Conservation (phyloP, 164 flowering plant species). For the Annona cherimola region DNA sequence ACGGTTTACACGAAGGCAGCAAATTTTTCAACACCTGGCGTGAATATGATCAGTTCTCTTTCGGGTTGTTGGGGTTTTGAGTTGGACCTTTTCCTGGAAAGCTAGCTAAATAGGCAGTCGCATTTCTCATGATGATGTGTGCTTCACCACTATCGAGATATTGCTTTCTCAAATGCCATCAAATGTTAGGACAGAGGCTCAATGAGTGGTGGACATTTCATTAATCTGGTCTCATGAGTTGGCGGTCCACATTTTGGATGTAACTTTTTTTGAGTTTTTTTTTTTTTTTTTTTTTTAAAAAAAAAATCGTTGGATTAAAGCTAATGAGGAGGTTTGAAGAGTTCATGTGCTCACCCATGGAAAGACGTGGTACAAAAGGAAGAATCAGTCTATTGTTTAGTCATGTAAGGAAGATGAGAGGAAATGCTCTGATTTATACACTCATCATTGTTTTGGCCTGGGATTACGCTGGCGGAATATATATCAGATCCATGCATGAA, state of each 20-base stretch:
- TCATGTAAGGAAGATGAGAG: constrained; percentile 8
- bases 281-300: constrained; percentile 12
- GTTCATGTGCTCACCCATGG: constrained; percentile 1
- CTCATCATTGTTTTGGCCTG: neutral
- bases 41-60: neutral
- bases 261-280: constrained; percentile 20
- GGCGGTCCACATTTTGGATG: constrained; percentile 22
- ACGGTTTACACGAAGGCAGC: neutral
- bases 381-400: constrained; percentile 14
- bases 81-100: constrained; percentile 9
- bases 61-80: constrained; percentile 1
- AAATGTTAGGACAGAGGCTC: constrained; percentile 10
- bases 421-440: neutral
- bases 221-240: constrained; percentile 23
- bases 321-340: constrained; percentile 9
- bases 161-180: constrained; percentile 2
- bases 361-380: constrained; percentile 12
- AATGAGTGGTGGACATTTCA: constrained; percentile 20
- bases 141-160: constrained; percentile 22
- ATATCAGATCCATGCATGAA: neutral
- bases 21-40: neutral
- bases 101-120: constrained; percentile 10
- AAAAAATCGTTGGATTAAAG: constrained; percentile 14
- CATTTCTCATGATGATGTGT: constrained; percentile 22
- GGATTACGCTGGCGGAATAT: neutral